Conservation (phyloP, 441 rosid species). For the Euphorbia corollata region DNA sequence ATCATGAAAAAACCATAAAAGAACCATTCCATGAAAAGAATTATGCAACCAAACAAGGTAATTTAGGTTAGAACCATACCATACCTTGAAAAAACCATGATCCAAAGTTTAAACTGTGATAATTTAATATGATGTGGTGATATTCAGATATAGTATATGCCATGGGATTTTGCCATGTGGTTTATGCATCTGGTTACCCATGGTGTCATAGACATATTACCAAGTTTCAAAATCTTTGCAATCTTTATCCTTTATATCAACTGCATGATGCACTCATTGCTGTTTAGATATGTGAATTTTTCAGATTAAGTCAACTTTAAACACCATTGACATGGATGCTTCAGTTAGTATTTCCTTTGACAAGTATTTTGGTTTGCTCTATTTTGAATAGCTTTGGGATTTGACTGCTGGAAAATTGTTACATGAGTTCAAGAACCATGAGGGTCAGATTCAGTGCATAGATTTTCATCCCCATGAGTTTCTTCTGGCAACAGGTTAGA, state of each 20-base stretch:
- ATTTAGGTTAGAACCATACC: too few species aligned
- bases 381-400: slow-evolving; percentile 74
- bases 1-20: too few species aligned
- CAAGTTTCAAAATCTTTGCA: background rate
- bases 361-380: slow-evolving; percentile 12
- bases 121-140: too few species aligned
- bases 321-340: background rate
- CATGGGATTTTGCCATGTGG: background rate
- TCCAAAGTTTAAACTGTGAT: too few species aligned
- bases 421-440: slow-evolving; percentile 92
- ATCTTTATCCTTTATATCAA: background rate
- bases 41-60: too few species aligned
- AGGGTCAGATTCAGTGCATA: slow-evolving; percentile 87
- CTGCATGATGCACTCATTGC: background rate
- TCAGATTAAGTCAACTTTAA: background rate
- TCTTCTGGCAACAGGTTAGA: slow-evolving; percentile 87
- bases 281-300: background rate
- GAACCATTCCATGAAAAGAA: too few species aligned
- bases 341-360: slow-evolving; percentile 4
- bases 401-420: slow-evolving; percentile 97
- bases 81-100: too few species aligned
- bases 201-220: background rate
- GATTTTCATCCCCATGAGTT: slow-evolving; percentile 98
- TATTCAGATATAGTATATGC: slow-evolving; percentile 1
- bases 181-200: background rate